Conservation (phyloP, 73 alveolate species). For the Paramecium sonneborni region DNA sequence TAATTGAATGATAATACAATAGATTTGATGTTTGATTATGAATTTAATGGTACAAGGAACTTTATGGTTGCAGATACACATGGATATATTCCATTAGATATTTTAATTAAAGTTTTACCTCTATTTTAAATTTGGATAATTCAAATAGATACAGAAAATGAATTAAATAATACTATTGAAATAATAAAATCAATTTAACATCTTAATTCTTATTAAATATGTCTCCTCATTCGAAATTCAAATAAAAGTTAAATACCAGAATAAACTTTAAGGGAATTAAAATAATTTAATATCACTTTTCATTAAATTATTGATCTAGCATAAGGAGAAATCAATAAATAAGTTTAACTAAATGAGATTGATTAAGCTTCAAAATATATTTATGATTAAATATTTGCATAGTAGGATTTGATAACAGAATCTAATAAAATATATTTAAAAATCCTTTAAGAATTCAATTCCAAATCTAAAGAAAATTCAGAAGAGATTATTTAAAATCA, state of each 20-base stretch:
- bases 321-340: not conserved
- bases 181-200: not conserved
- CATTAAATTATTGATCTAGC: not conserved
- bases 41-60: not conserved
- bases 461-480: not conserved
- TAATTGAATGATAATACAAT: not conserved
- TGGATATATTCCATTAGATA: not conserved
- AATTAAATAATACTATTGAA: not conserved
- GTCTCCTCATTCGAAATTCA: not conserved
- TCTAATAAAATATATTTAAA: not conserved
- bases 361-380: not conserved
- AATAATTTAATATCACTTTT: not conserved
- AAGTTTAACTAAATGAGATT: not conserved
- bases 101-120: not conserved
- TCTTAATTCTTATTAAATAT: not conserved
- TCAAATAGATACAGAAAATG: not conserved
- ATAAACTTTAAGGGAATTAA: not conserved
- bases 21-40: not conserved
- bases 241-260: not conserved
- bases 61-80: constrained; percentile 1
- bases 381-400: not conserved
- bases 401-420: not conserved
- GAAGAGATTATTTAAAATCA: not conserved
- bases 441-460: not conserved
- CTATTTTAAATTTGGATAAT: not conserved